Evolutionary conservation across 768 basidiomycete genomes (phyloP).

Genomic region (Kwoniella sp.): DNA sequence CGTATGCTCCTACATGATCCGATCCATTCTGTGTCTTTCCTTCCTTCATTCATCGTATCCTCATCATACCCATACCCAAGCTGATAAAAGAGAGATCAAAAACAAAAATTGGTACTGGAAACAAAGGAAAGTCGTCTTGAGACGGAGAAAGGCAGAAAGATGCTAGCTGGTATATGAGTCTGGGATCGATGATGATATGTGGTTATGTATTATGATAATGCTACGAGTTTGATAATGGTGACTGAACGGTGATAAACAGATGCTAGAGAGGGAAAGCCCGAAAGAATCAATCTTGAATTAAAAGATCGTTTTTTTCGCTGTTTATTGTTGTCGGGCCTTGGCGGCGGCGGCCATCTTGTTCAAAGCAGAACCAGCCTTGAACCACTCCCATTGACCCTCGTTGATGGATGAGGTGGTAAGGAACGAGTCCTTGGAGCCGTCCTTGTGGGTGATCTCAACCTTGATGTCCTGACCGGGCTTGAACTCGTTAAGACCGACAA

Average conservation of each 20-base stretch:
- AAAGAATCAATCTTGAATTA: background rate
- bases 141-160: background rate
- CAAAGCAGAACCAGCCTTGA: constrained; percentile 82
- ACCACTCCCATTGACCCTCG: constrained; percentile 96
- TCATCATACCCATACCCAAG: background rate
- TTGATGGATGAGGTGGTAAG: constrained; percentile 90
- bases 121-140: background rate
- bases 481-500: constrained; percentile 84
- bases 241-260: background rate
- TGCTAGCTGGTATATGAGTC: background rate
- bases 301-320: background rate
- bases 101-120: background rate
- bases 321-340: constrained; percentile 30
- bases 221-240: background rate
- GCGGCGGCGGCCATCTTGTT: constrained; percentile 55
- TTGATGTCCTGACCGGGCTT: constrained; percentile 90
- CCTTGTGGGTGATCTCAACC: constrained; percentile 75
- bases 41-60: background rate
- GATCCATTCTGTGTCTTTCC: background rate
- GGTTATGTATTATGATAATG: background rate
- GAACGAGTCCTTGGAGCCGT: constrained; percentile 76
- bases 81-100: background rate
- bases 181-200: background rate
- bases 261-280: background rate
- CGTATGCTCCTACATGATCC: background rate